These are phyloP conservation scores for Alternaria dauci DNA, from an alignment of 2,329 filamentous ascomycete species.

Conservation along the genomic window DNA sequence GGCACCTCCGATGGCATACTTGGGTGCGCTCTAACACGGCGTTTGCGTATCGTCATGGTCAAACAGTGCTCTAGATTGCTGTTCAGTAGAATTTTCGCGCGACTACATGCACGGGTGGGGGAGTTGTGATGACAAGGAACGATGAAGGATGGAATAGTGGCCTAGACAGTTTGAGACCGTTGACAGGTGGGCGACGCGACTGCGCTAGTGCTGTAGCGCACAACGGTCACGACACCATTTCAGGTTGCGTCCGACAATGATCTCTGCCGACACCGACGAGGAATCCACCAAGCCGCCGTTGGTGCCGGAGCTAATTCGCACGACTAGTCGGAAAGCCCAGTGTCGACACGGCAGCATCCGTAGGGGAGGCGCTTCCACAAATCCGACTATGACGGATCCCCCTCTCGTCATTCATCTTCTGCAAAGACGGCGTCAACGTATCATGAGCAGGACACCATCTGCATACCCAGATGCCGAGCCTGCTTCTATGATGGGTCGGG, in stretches of 20 bases:
- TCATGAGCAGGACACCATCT: not conserved
- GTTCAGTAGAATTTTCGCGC: not conserved
- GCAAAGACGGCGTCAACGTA: not conserved
- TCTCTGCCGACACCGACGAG: not conserved
- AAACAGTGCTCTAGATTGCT: not conserved
- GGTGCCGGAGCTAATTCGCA: not conserved
- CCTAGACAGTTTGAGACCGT: not conserved
- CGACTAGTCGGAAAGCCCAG: not conserved
- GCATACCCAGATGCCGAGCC: not conserved
- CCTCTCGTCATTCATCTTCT: not conserved
- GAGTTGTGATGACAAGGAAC: not conserved
- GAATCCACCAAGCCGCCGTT: not conserved
- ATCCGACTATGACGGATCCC: not conserved
- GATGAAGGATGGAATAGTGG: conserved; percentile 5
- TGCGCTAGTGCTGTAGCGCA: not conserved
- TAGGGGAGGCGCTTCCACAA: not conserved
- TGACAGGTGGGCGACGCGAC: not conserved
- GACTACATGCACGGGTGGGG: not conserved
- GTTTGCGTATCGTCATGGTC: not conserved
- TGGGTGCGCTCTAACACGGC: not conserved
- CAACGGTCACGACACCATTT: not conserved
- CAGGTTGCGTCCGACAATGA: not conserved
- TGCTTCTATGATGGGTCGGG: not conserved
- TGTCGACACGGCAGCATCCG: not conserved
- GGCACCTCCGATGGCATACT: conserved; percentile 3